Percentiles rank a stretch among this genome's conserved stretches.
These are phyloP conservation scores for Podospora pseudocomata DNA, from an alignment of 495 filamentous ascomycete genomes.

Conservation along the genomic window DNA sequence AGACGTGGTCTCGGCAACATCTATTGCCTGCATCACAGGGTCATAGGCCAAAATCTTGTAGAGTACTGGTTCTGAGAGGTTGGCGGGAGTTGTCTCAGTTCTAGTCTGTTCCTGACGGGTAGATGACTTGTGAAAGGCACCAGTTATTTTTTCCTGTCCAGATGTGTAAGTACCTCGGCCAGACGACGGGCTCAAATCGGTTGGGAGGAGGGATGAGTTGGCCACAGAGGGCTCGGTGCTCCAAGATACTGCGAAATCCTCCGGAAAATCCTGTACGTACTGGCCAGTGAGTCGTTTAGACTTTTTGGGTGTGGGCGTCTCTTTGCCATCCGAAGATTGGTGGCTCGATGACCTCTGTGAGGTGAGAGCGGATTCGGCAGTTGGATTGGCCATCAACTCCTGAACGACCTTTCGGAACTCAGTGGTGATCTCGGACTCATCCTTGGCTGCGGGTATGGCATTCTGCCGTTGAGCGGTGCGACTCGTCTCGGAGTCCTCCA, in stretches of 20 bases:
- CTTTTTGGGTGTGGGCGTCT: neutral
- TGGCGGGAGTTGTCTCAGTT: neutral
- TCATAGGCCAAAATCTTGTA: constrained; percentile 78
- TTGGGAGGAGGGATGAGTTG: constrained; percentile 18
- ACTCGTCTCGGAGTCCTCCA: constrained; percentile 30
- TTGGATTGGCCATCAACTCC: constrained; percentile 22
- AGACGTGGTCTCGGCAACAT: constrained; percentile 60
- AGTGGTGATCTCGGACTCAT: constrained; percentile 12
- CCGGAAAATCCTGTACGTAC: constrained; percentile 45
- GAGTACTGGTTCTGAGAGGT: constrained; percentile 36
- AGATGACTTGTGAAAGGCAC: constrained; percentile 1
- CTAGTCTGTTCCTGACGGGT: neutral
- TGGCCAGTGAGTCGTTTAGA: constrained; percentile 36
- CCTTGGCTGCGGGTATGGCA: neutral
- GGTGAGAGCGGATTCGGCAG: constrained; percentile 2
- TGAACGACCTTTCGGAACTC: constrained; percentile 25
- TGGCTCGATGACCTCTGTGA: neutral
- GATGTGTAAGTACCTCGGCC: constrained; percentile 33
- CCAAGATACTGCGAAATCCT: constrained; percentile 44
- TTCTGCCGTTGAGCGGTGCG: neutral
- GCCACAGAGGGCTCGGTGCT: constrained; percentile 13
- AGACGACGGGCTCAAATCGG: constrained; percentile 18
- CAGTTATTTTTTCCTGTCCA: constrained; percentile 25
- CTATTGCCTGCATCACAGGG: constrained; percentile 56
- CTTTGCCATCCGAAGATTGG: neutral